Evolutionary conservation across 345 rosid genomes (phyloP), one percentile per base, ranked within the genome.

Genomic region (Raphanus raphanistrum): DNA sequence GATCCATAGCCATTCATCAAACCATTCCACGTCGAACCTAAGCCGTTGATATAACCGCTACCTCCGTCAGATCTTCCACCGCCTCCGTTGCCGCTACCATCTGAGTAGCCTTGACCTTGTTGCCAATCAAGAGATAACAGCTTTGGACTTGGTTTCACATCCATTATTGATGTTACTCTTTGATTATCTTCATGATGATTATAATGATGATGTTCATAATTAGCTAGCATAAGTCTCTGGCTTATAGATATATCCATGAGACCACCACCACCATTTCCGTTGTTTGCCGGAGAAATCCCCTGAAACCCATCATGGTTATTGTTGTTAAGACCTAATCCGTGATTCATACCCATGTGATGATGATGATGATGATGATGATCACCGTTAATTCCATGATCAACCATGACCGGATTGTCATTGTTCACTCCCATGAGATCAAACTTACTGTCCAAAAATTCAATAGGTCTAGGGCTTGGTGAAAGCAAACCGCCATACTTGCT

Each of bases 111-210:
- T 72, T 90, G 94, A 72, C 86, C 89, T 75, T 92, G 97, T 71
- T 90, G 95, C 97, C 97, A 92, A 38, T 92, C 92, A 32, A 91
- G 91, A 29, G 97, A 88, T 66, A 88, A 78, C 33, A 90, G 70
- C 87, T 85, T 90, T 9, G 91, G 70, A 72, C 83, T 87, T 48
- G 95, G 95, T 80, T 92, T 92, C 82, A 88, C 91, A 76, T 91
- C 92, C 54, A 85, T 77, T 21, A 81, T 50, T 69, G 84, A 38
- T 28, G 78, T 67, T 17, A 66, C 58, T 31, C 74, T 76, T 75
- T 82, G 89, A 43, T 84, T 74, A 16, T 81, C 86, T 71, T 87
- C 77, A 52, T 60, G 58, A 52, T 86, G 86, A 2, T 86, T 87
- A 64, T 87, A 75, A 32, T 69, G 54, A 1, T 69, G 83, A 10